Percentiles rank a stretch among this genome's conserved stretches.
Evolutionary conservation across 495 filamentous ascomycete species (phyloP).

Genomic region (Neurospora cerealis): DNA sequence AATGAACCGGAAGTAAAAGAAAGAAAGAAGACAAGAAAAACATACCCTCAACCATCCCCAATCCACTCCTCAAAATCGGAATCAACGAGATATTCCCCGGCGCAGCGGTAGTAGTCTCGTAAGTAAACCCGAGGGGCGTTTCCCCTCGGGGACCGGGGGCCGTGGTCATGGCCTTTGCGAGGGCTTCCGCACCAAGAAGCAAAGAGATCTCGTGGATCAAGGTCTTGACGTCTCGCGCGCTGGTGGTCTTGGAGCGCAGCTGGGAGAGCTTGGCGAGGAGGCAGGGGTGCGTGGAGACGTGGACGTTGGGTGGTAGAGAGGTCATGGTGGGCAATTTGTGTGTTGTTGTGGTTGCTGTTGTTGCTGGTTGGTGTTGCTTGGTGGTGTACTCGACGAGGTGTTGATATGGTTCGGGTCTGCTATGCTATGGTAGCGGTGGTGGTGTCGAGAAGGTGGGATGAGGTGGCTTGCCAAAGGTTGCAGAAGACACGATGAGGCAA

Average conservation of each 20-base stretch:
- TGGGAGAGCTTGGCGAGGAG: conserved; percentile 81
- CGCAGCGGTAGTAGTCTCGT: conserved; percentile 45
- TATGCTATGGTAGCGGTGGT: background rate
- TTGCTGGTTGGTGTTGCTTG: too few relatives aligned
- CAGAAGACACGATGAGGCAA: background rate
- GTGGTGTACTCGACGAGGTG: background rate
- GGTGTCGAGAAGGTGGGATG: background rate
- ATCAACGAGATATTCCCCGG: conserved; percentile 69
- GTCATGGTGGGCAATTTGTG: conserved; percentile 11
- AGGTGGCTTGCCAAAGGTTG: background rate
- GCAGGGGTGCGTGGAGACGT: conserved; percentile 79
- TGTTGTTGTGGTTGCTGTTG: background rate
- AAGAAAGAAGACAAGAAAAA: background rate
- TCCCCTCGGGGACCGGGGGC: conserved; percentile 47
- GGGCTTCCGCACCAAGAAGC: conserved; percentile 74
- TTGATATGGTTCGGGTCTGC: background rate
- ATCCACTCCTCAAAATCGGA: conserved; percentile 80
- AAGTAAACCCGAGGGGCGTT: conserved; percentile 66
- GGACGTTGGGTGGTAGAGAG: conserved; percentile 56
- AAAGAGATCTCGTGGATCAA: conserved; percentile 78
- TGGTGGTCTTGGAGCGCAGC: conserved; percentile 62
- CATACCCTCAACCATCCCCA: conserved; percentile 78
- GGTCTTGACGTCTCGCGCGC: conserved; percentile 64
- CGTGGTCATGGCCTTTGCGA: conserved; percentile 51
- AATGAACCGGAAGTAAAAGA: background rate